A percentile compares a stretch with the other conserved stretches of the same genome.
phyloP scores from a whole-genome alignment of 768 basidiomycete species.

The Chalciporus chontae region DNA sequence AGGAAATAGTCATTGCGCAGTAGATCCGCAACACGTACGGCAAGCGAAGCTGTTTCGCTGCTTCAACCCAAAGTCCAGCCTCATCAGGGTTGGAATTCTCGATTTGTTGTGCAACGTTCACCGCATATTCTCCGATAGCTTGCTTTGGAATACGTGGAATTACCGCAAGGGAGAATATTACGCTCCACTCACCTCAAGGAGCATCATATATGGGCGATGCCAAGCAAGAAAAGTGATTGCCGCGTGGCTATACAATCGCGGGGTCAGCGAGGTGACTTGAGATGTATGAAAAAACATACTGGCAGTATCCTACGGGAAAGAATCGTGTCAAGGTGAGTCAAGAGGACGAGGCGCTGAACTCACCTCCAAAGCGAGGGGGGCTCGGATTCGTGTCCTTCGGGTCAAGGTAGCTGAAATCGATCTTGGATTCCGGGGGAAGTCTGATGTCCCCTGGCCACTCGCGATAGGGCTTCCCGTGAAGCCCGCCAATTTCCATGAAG shows the following conservation, averaged over 20 bases:
- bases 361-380: constrained; percentile 28
- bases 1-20: no score
- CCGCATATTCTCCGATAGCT: constrained; percentile 25
- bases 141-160: constrained; percentile 14
- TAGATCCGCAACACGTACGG: constrained; percentile 4
- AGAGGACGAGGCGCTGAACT: not conserved
- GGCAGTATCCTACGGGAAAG: constrained; percentile 22
- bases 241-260: constrained; percentile 12
- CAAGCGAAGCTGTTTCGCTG: constrained; percentile 25
- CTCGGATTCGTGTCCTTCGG: constrained; percentile 25
- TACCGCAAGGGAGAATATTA: not conserved
- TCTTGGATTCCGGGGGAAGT: constrained; percentile 6
- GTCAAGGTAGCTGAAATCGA: constrained; percentile 18
- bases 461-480: constrained; percentile 25
- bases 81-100: constrained; percentile 19
- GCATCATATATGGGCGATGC: constrained; percentile 28
- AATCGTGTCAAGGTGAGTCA: not conserved
- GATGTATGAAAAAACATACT: constrained; percentile 13
- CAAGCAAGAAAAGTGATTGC: constrained; percentile 22
- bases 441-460: constrained; percentile 25
- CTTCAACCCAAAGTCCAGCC: constrained; percentile 14
- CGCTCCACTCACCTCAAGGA: constrained; percentile 19
- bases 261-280: not conserved
- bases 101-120: constrained; percentile 23
- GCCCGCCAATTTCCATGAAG: constrained; percentile 21